phyloP scores from a whole-genome alignment of 2,329 filamentous ascomycete genomes.

The Xylariomycetidae sp. region DNA sequence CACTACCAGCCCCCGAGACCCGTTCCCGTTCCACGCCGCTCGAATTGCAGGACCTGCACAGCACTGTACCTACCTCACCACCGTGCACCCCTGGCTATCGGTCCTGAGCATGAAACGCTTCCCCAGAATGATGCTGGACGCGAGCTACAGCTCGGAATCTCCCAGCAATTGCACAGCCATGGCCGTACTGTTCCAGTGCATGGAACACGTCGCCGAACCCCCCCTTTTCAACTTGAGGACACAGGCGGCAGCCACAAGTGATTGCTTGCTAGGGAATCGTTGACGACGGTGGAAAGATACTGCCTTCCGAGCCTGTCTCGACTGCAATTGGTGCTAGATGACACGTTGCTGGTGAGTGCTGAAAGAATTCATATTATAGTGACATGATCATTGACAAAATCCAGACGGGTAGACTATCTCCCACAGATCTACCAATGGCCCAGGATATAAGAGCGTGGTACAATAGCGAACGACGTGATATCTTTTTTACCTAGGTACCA shows the following conservation, averaged over 20 bases:
- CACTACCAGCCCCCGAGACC: background rate
- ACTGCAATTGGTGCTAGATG: slow-evolving; percentile 19
- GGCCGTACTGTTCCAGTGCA: slow-evolving; percentile 16
- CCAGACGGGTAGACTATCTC: slow-evolving; percentile 10
- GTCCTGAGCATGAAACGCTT: slow-evolving; percentile 18
- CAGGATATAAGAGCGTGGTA: slow-evolving; percentile 9
- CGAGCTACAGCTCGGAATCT: too few relatives aligned
- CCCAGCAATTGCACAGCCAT: slow-evolving; percentile 4
- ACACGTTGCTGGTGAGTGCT: slow-evolving; percentile 10
- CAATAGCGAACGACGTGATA: too few relatives aligned
- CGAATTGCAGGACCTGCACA: slow-evolving; percentile 6
- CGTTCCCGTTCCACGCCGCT: background rate
- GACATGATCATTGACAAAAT: too few relatives aligned
- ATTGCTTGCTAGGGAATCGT: slow-evolving; percentile 8
- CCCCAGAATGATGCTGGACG: slow-evolving; percentile 6
- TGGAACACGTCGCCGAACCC: slow-evolving; percentile 16
- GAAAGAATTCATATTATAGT: too few relatives aligned
- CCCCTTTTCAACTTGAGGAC: slow-evolving; percentile 5
- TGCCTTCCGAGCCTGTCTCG: slow-evolving; percentile 18
- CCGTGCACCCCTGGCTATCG: slow-evolving; percentile 19
- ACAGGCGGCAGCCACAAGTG: too few relatives aligned
- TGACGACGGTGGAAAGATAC: slow-evolving; percentile 15
- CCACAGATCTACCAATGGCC: slow-evolving; percentile 13
- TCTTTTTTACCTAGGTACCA: too few relatives aligned
- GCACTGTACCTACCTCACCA: slow-evolving; percentile 13